Percentiles rank a stretch among this genome's conserved stretches.
Evolutionary conservation across 768 basidiomycete species (phyloP).

Genomic region (Agaricus subrufescens): DNA sequence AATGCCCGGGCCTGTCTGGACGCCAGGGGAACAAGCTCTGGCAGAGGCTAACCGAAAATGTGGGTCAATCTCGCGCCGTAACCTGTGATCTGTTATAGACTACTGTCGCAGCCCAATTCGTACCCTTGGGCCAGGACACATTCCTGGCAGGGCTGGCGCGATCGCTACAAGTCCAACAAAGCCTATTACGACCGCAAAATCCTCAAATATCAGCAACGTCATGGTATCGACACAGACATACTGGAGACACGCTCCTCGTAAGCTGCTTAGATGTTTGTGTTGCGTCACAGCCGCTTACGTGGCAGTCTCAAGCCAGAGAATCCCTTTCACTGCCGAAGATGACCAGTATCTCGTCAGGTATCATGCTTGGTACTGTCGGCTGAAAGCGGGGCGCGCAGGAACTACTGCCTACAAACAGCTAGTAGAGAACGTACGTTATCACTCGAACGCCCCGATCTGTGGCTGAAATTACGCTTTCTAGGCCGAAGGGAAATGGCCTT

Average conservation of each 20-base stretch:
- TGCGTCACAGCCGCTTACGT: not conserved
- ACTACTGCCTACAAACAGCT: not conserved
- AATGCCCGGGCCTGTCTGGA: slow-evolving; percentile 15
- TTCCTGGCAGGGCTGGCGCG: slow-evolving; percentile 58
- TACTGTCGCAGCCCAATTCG: slow-evolving; percentile 25
- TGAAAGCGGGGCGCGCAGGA: not conserved
- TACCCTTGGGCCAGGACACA: slow-evolving; percentile 53
- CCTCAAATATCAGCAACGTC: slow-evolving; percentile 23
- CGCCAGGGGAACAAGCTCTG: slow-evolving; percentile 46
- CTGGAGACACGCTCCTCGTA: not conserved
- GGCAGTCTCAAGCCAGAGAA: not conserved
- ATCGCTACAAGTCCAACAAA: slow-evolving; percentile 46
- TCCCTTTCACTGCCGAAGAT: not conserved
- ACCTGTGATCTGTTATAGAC: too few relatives aligned
- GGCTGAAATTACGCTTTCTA: slow-evolving; percentile 16
- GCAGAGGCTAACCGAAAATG: slow-evolving; percentile 38
- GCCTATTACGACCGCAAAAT: slow-evolving; percentile 39
- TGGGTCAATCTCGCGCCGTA: slow-evolving; percentile 16
- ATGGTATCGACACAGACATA: not conserved
- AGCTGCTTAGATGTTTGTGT: not conserved
- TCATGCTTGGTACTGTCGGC: not conserved
- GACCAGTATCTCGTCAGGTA: not conserved
- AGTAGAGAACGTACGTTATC: slow-evolving; percentile 38
- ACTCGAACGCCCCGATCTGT: not conserved
- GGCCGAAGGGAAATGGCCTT: slow-evolving; percentile 41